Base-by-base conservation (phyloP, 805 yeast species). In the Kazachstania psychrophila region DNA sequence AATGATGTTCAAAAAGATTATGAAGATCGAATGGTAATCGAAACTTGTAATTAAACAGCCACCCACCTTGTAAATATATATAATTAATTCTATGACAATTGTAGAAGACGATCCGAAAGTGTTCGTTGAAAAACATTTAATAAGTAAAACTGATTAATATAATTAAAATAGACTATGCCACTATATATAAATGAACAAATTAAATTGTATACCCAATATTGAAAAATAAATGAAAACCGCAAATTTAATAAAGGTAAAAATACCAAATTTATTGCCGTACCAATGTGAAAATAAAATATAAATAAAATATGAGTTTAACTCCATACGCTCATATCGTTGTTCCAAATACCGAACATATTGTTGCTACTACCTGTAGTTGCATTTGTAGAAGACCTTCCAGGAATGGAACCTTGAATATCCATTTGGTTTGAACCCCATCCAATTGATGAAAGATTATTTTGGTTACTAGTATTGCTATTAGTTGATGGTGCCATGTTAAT, bases 321-420 rank as follows among this genome's bases (percentile, higher is more conserved):
- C 66, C 66, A 61, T 33, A 61, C 66, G 36, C 62, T 59, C 62
- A 58, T 60, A 37, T 59, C 60, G 39, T 47, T 56, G 38, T 51
- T 31, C 45, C 42, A 42, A 12, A 38, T 36, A 6, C 42, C 40
- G 17, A 38, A 36, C 34, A 27, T 37, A n/a, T 19, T 16, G 27
- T 23, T 27, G 18, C 29, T 38, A 23, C 31, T 23, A 16, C 28
- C 31, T 16, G 23, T 23, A 24, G 29, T 26, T 11, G 33, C 29
- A 11, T 33, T 34, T 18, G 34, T 18, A 6, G 39, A 29, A 6
- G 39, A 13, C 18, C 25, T 25, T 4, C 24, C 15, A 13, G 36
- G 14, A 14, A 18, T 34, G 11, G 46, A 37, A 2, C 38, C 25
- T 18, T 34, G 16, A 13, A 32, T 18, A 13, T 33, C 28, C n/a